Conservation (phyloP, 2,329 filamentous ascomycete genomes). For the Davidsoniella australis region DNA sequence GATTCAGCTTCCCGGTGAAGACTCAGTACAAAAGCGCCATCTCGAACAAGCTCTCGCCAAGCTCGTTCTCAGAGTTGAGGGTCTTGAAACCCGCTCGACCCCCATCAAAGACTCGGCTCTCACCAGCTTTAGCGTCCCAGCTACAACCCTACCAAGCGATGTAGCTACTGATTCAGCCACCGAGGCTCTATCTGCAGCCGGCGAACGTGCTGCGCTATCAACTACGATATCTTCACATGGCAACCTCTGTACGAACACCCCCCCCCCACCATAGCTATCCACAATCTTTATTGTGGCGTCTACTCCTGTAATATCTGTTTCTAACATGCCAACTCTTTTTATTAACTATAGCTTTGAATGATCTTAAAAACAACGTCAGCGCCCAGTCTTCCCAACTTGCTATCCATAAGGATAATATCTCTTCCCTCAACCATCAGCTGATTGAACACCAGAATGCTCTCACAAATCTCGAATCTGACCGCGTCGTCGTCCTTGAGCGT, state of each 20-base stretch:
- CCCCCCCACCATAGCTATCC: too few relatives aligned
- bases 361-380: slow-evolving; percentile 59
- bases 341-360: too few relatives aligned
- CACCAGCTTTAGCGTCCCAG: slow-evolving; percentile 37
- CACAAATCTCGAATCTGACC: slow-evolving; percentile 72
- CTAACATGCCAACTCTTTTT: too few relatives aligned
- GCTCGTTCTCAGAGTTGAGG: slow-evolving; percentile 59
- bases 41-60: slow-evolving; percentile 73
- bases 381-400: slow-evolving; percentile 86
- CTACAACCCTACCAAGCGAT: slow-evolving; percentile 25
- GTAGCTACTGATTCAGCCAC: slow-evolving; percentile 53
- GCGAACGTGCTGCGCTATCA: slow-evolving; percentile 24
- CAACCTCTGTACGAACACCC: background rate
- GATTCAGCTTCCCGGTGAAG: slow-evolving; percentile 59
- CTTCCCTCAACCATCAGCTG: slow-evolving; percentile 70
- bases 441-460: slow-evolving; percentile 57
- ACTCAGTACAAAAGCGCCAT: slow-evolving; percentile 56
- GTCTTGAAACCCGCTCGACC: slow-evolving; percentile 63
- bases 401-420: slow-evolving; percentile 71
- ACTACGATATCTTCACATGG: slow-evolving; percentile 30
- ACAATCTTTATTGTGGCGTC: too few relatives aligned
- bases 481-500: slow-evolving; percentile 79
- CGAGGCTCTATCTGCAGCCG: slow-evolving; percentile 42
- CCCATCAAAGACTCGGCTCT: slow-evolving; percentile 22
- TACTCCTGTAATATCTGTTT: too few relatives aligned